A percentile compares a stretch with the other conserved stretches of the same genome.
Conservation (phyloP, 441 rosid species). For the Geranium incanum region DNA sequence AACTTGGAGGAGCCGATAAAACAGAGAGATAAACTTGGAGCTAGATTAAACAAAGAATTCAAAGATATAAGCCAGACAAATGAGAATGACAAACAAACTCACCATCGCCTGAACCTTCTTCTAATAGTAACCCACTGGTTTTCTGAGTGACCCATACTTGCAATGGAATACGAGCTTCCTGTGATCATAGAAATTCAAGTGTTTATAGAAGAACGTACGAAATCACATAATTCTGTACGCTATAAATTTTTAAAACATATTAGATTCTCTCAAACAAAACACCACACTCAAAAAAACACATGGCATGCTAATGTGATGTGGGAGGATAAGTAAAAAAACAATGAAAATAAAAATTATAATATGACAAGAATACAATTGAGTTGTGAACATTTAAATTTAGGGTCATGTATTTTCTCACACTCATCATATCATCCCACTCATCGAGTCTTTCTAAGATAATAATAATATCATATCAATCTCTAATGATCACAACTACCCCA, state of each 20-base stretch:
- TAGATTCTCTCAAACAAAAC: not conserved
- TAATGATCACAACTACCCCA: not conserved
- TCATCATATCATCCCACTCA: not conserved
- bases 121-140: constrained; percentile 61
- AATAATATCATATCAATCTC: constrained; percentile 3
- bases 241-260: not conserved
- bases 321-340: not conserved
- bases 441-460: not conserved
- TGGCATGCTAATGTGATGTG: not conserved
- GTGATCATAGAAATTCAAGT: constrained; percentile 21
- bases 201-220: constrained; percentile 4
- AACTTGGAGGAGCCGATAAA: not conserved
- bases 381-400: not conserved
- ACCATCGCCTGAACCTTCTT: constrained; percentile 71
- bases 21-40: not conserved
- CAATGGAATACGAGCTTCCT: constrained; percentile 84
- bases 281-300: not conserved
- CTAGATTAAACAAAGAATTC: constrained; percentile 5
- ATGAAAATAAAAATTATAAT: not conserved
- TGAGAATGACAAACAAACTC: constrained; percentile 19
- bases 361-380: not conserved
- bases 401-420: not conserved
- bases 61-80: not conserved
- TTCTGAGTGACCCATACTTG: constrained; percentile 82
- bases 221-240: constrained; percentile 8